Conservation (phyloP, 2,329 filamentous ascomycete genomes). For the Tolypocladium ophioglossoides region DNA sequence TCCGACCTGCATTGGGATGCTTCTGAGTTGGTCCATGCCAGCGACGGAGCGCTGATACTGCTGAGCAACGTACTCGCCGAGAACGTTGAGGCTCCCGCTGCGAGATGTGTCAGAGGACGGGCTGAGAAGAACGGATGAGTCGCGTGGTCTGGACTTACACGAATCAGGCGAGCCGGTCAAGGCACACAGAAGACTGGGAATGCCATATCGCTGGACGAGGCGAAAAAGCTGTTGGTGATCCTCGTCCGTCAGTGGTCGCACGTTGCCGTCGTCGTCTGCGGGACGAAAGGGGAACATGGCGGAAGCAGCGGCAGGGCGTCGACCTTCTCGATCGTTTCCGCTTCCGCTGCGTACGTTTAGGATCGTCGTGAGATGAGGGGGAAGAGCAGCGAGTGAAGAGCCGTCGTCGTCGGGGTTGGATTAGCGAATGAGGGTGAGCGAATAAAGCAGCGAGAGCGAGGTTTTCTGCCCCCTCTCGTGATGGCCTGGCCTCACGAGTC, state of each 20-base stretch:
- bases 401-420: neutral
- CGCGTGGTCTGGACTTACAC: slow-evolving; percentile 18
- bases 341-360: neutral
- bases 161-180: slow-evolving; percentile 23
- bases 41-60: slow-evolving; percentile 27
- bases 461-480: neutral
- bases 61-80: slow-evolving; percentile 30
- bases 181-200: slow-evolving; percentile 25
- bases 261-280: slow-evolving; percentile 24
- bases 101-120: neutral
- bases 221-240: slow-evolving; percentile 26
- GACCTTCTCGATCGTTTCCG: neutral
- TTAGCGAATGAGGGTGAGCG: neutral
- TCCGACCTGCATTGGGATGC: slow-evolving; percentile 28
- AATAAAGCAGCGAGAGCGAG: neutral
- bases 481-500: neutral
- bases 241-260: slow-evolving; percentile 25
- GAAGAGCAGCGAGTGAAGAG: neutral
- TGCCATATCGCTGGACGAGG: slow-evolving; percentile 27
- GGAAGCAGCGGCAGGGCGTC: neutral
- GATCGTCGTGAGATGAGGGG: neutral
- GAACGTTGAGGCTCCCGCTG: slow-evolving; percentile 28
- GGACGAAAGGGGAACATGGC: slow-evolving; percentile 24
- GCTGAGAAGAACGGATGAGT: neutral
- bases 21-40: slow-evolving; percentile 30